Evolutionary conservation across 1,284 basidiomycete species (phyloP), one percentile per base, ranked within the genome.

Genomic region (Exobasidium rhododendri): DNA sequence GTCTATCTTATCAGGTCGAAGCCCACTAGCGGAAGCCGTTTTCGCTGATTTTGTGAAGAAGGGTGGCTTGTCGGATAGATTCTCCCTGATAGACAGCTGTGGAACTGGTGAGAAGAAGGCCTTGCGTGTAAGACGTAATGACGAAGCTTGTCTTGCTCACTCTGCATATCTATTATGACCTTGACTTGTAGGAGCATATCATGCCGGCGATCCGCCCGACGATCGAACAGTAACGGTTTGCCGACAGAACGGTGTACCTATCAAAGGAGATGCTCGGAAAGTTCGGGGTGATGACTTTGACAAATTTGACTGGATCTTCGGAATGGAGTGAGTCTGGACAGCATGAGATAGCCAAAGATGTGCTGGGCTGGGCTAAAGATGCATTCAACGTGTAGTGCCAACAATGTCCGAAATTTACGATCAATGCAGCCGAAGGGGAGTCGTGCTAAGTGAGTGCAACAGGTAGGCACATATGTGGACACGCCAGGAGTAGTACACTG

Each of bases 251-350:
- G 67, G 70, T 6, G 75, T 83, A 22, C 80, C 82, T 1, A 80
- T 82, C 58, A 66, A 77, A 24, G 79, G 76, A 49, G 64, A 69
- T 1, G 82, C 83, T 1, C 74, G 83, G 43, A 75, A 74, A 17
- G 79, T 83, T 24, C 59, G 59, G 0, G 49, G 53, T 6, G 20
- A 56, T 10, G 83, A 83, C 71, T 83, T 79, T 55, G 44, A 57
- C 53, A 63, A 66, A 7, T 83, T 83, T 63, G 77, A 83, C 72
- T 81, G 81, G 67, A 83, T 83, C 56, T 74, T 83, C 30, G 83
- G 83, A 2, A 83, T 83, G 69, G 30, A 17, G 35, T 40, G 35
- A 40, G 35, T 11, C 1, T 20, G n/a, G 6, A 17, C 26, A 14
- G 2, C 5, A 1, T 49, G 29, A 6, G 53, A n/a, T n/a, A 13